Conservation (phyloP, 441 rosid species). For the Populus hybrid region DNA sequence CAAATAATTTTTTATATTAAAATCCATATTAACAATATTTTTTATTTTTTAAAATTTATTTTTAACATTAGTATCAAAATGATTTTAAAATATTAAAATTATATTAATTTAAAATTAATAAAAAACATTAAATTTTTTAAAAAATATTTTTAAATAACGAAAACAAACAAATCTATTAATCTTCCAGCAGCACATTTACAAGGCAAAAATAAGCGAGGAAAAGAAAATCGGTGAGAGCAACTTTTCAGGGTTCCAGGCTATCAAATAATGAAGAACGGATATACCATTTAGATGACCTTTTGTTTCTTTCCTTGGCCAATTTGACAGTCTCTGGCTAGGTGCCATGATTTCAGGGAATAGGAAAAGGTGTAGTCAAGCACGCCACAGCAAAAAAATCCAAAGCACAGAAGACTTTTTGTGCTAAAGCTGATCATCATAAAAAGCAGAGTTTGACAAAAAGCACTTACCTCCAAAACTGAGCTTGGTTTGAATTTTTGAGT, state of each 20-base stretch:
- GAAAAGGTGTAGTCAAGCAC: slow-evolving; percentile 3
- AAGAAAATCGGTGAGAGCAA: neutral
- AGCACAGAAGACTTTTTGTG: slow-evolving; percentile 21
- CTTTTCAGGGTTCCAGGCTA: neutral
- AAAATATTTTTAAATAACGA: too few species aligned
- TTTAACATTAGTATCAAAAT: too few species aligned
- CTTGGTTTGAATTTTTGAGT: slow-evolving; percentile 36
- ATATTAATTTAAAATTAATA: too few species aligned
- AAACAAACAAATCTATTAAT: neutral
- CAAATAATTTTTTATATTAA: too few species aligned
- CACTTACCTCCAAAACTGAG: slow-evolving; percentile 41
- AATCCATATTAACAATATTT: too few species aligned
- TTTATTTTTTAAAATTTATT: too few species aligned
- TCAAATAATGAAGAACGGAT: neutral
- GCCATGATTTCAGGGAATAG: neutral
- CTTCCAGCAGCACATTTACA: neutral
- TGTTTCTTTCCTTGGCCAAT: neutral
- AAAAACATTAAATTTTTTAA: too few species aligned
- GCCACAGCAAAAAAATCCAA: neutral
- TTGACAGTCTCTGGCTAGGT: neutral
- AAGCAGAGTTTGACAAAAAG: slow-evolving; percentile 23
- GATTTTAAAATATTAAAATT: too few species aligned
- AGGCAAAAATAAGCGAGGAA: neutral
- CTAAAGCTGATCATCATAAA: slow-evolving; percentile 12
- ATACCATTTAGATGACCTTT: neutral